A percentile compares a stretch with the other conserved stretches of the same genome.
Conservation (phyloP, 176 grass and related monocot genomes). For the Carex kokanica region DNA sequence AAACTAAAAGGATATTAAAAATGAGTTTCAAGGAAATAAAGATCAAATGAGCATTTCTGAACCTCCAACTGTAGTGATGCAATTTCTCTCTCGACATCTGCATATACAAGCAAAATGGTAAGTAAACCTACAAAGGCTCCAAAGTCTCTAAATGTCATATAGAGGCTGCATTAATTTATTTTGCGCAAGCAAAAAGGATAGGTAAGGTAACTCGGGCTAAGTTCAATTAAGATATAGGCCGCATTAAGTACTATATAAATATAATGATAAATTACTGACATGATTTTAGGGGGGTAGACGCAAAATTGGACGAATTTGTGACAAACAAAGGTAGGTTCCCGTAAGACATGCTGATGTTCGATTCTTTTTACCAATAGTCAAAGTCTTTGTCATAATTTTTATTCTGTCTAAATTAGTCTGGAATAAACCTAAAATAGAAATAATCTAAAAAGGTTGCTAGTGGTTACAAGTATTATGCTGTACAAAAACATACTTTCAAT, state of each 20-base stretch:
- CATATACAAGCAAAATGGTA: conserved; percentile 21
- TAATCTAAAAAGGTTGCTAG: not conserved
- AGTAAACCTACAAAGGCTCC: conserved; percentile 19
- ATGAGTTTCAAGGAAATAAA: conserved; percentile 16
- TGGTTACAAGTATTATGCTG: not conserved
- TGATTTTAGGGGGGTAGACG: not conserved
- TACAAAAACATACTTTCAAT: not conserved
- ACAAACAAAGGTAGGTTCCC: not conserved
- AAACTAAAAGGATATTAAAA: conserved; percentile 25
- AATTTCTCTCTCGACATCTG: conserved; percentile 93
- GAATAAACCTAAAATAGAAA: conserved; percentile 1
- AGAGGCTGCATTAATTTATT: not conserved
- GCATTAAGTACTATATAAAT: not conserved
- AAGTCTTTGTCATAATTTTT: not conserved
- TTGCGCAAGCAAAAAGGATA: not conserved
- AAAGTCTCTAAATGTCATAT: conserved; percentile 8
- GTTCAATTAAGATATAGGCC: not conserved
- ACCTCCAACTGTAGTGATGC: conserved; percentile 93
- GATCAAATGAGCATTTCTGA: conserved; percentile 10
- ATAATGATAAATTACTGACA: not conserved
- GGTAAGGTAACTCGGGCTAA: not conserved
- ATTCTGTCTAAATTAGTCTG: conserved; percentile 1
- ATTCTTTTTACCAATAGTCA: not conserved
- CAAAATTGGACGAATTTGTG: conserved; percentile 8
- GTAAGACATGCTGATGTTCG: not conserved